Evolutionary conservation across 1,284 basidiomycete species (phyloP).

Genomic region (Xerocomus nothofagi): DNA sequence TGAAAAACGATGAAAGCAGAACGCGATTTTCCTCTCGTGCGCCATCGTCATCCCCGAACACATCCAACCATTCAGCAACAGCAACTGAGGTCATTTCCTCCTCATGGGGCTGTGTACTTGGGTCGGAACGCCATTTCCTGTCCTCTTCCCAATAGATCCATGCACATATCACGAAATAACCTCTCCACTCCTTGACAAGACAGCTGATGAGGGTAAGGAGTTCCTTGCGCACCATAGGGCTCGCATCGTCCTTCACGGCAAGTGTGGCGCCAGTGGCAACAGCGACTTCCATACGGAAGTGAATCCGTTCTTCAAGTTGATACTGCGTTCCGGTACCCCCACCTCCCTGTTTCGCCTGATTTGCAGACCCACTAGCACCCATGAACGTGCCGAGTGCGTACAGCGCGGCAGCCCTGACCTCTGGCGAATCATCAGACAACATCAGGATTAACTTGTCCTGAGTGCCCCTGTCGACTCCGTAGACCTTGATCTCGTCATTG

Average conservation of each 20-base stretch:
- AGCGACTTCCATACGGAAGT: constrained; percentile 78
- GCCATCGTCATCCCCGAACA: constrained; percentile 64
- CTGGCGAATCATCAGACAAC: constrained; percentile 87
- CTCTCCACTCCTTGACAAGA: constrained; percentile 93
- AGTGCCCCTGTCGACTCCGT: constrained; percentile 79
- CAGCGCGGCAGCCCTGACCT: constrained; percentile 89
- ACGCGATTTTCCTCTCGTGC: constrained; percentile 80
- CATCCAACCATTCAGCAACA: constrained; percentile 75
- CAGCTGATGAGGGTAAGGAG: constrained; percentile 90
- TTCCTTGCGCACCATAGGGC: constrained; percentile 96
- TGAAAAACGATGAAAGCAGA: constrained; percentile 87
- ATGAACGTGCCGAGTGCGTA: constrained; percentile 94
- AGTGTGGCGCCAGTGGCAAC: constrained; percentile 75
- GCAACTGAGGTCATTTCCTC: constrained; percentile 70
- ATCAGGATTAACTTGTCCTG: constrained; percentile 86
- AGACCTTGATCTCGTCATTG: constrained; percentile 88
- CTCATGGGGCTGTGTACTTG: constrained; percentile 44
- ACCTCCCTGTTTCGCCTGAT: constrained; percentile 67
- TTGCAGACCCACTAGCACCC: constrained; percentile 81
- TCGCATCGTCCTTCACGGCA: constrained; percentile 90
- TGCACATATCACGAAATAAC: constrained; percentile 93
- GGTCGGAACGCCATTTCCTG: constrained; percentile 49
- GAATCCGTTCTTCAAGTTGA: constrained; percentile 77
- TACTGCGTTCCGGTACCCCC: constrained; percentile 87
- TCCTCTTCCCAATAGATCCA: constrained; percentile 96